A percentile compares a stretch with the other conserved stretches of the same genome.
phyloP scores from a whole-genome alignment of 129 eudicot species.

The Saposhnikovia divaricata region DNA sequence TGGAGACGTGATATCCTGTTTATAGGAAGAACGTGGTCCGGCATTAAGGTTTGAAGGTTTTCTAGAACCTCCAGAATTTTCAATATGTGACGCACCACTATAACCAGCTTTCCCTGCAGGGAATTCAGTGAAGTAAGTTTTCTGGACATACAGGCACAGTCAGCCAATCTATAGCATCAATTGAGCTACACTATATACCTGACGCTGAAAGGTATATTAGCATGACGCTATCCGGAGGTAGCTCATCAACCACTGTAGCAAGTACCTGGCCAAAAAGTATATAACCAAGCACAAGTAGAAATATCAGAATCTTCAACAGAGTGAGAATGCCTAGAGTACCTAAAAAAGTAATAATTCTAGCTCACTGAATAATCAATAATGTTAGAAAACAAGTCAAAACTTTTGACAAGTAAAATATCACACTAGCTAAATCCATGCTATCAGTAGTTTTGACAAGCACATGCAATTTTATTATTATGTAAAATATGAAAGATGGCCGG shows the following conservation, averaged over 20 bases:
- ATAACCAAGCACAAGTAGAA: background rate
- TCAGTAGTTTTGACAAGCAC: background rate
- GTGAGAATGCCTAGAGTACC: background rate
- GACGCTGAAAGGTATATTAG: conserved; percentile 79
- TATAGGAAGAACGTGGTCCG: conserved; percentile 28
- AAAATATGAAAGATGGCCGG: background rate
- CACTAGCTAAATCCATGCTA: background rate
- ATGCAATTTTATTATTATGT: background rate
- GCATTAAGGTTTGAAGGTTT: conserved; percentile 40
- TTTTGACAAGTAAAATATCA: background rate
- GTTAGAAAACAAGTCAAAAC: background rate
- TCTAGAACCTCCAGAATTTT: conserved; percentile 55
- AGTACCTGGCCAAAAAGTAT: conserved; percentile 48
- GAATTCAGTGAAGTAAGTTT: conserved; percentile 10
- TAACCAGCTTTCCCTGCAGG: conserved; percentile 50
- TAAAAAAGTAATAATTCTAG: conserved; percentile 2
- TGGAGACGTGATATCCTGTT: conserved; percentile 26
- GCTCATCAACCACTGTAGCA: conserved; percentile 84
- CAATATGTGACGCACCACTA: conserved; percentile 30
- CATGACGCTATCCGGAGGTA: conserved; percentile 80
- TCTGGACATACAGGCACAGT: background rate
- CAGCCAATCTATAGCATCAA: conserved; percentile 2
- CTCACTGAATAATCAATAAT: background rate
- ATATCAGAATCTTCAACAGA: background rate
- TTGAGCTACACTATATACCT: conserved; percentile 36